Base-by-base conservation (phyloP, 2,329 filamentous ascomycete genomes). In the Microsporum audouinii region DNA sequence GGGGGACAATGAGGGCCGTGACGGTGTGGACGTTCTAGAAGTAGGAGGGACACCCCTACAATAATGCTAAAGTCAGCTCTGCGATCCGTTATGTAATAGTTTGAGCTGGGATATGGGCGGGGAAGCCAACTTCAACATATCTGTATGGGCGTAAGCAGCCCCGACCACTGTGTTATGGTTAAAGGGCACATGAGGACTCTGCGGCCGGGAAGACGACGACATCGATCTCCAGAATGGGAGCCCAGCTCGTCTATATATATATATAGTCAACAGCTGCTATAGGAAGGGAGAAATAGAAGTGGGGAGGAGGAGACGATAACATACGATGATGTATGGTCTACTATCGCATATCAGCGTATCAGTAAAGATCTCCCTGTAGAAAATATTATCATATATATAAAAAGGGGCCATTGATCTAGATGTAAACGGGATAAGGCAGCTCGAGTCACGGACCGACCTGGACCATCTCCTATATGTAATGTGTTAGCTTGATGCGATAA, bases 121-220 rank as follows among this genome's bases (percentile, higher is more conserved):
- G 36, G 17, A n/a, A 85, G 84, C 89, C 70, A 92, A 88, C 75
- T 92, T 95, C 68, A 96, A 81, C 71, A 96, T 89, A 76, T 97
- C 91, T 33, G 92, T 89, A 75, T 99, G 94, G 12, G 94, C 97
- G 73, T 99, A 99, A 53, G 91, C 88, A 61, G 94, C 94, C 67
- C 94, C 94, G 63, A 97, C 88, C 39, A 99, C 88, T 64, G 92
- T 83, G 69, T 80, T 84, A 58, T 85, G 77, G 67, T 88, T 86
- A 71, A 82, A 81, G 58, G 77, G 72, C 67, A 78, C 83, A 76
- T 78, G 79, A 75, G 72, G 78, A 75, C 75, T 83, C 77, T 73
- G 82, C 63, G 75, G 78, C 61, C 76, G 63, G 10, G 61, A 62
- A 23, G 80, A 80, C 75, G 80, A 76, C 53, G 80, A 78, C 67